Base-by-base conservation (phyloP, 768 basidiomycete species). In the Amanita phalloides region DNA sequence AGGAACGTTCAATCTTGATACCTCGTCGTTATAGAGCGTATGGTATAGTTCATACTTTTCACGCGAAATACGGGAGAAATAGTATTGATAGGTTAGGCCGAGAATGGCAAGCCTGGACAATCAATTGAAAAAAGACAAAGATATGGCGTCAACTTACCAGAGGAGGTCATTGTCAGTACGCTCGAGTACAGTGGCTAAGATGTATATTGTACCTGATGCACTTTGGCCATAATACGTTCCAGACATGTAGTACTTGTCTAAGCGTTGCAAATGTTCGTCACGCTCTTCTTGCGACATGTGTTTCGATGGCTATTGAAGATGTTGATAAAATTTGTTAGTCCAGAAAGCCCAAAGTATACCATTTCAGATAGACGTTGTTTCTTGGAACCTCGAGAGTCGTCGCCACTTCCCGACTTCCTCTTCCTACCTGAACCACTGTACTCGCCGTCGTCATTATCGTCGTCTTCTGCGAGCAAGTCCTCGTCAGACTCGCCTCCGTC, bases 71-170 rank as follows among this genome's bases (percentile, higher is more conserved):
- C 86, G 84, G 48, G 89, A 82, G 28, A 87, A 81, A 39, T 78
- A 78, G 64, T 97, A 98, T 69, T 99, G 96, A 64, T 82, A 84
- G 14, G 96, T 98, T 32, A 97, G 74, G 39, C 93, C 92, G 43
- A 98, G 75, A 56, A 97, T 92, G 7, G 93, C 90, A 30, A 94
- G 76, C 91, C 91, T 93, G 62, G 8, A 17, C 32, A 17, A 21
- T 51, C 55, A 56, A 54, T 48, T 43, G 39, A 26, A 7, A 17
- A n/a, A 28, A 25, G 50, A 35, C 20, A 20, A 48, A 46, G 41
- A 25, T 26, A 21, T 20, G 42, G 39, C 37, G n/a, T 17, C 13
- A 28, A 58, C 73, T 45, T 60, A 92, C 96, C 96, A 99, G 43
- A 98, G 72, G 6, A 94, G 74, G 64, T 98, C 92, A 61, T 92